These are phyloP conservation scores for Vitellaria paradoxa DNA, from an alignment of 179 eudicot genomes.

Conservation along the genomic window DNA sequence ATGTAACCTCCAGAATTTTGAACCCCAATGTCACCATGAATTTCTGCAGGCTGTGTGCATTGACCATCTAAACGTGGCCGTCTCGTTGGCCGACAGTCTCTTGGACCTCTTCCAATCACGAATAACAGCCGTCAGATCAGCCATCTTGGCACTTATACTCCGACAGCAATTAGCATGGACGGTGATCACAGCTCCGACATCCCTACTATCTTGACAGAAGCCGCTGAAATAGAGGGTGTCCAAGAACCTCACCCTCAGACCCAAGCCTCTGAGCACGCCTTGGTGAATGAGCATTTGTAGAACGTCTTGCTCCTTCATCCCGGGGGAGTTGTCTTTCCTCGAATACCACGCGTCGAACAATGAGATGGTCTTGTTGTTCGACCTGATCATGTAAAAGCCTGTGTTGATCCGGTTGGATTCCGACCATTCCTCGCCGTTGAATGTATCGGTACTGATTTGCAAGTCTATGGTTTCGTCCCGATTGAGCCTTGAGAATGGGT, in stretches of 20 bases:
- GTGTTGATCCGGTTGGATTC: conserved; percentile 57
- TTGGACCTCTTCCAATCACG: conserved; percentile 49
- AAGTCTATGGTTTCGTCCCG: conserved; percentile 36
- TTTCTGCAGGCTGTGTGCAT: conserved; percentile 28
- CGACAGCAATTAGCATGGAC: conserved; percentile 83
- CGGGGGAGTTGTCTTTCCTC: conserved; percentile 42
- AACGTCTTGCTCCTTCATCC: conserved; percentile 75
- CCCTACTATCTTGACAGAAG: conserved; percentile 55
- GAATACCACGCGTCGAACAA: conserved; percentile 63
- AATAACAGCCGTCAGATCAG: conserved; percentile 42
- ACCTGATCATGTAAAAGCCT: conserved; percentile 67
- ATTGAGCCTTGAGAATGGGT: conserved; percentile 51
- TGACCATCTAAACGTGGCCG: conserved; percentile 38
- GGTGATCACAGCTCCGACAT: conserved; percentile 44
- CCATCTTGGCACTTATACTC: conserved; percentile 53
- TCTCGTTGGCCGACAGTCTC: conserved; percentile 12
- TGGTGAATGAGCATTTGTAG: conserved; percentile 28
- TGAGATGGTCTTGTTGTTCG: conserved; percentile 60
- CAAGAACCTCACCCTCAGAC: conserved; percentile 35
- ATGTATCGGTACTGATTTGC: conserved; percentile 46
- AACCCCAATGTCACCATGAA: conserved; percentile 50
- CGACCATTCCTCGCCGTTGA: conserved; percentile 48
- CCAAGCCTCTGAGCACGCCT: conserved; percentile 29
- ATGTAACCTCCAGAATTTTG: too few species aligned
- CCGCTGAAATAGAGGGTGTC: conserved; percentile 68